A percentile compares a stretch with the other conserved stretches of the same genome.
phyloP scores from a whole-genome alignment of 495 filamentous ascomycete genomes.

The Poronia punctata region DNA sequence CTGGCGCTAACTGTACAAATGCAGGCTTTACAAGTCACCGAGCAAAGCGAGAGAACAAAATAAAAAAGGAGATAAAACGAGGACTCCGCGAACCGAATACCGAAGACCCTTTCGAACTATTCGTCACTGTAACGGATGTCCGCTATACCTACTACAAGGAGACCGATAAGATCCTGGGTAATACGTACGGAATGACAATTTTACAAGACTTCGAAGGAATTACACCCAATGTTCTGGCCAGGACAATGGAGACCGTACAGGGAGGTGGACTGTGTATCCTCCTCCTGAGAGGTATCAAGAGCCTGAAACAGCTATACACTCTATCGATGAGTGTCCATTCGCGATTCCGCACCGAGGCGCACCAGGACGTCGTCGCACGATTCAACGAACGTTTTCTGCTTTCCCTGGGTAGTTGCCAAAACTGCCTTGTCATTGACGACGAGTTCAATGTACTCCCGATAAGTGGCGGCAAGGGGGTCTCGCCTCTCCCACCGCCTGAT shows the following conservation, averaged over 20 bases:
- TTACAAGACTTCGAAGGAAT: conserved; percentile 97
- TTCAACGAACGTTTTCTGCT: conserved; percentile 99
- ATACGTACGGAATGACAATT: conserved; percentile 94
- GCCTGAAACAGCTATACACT: conserved; percentile 94
- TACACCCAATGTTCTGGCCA: conserved; percentile 89
- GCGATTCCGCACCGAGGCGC: conserved; percentile 92
- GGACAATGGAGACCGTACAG: conserved; percentile 96
- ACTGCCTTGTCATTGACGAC: conserved; percentile 93
- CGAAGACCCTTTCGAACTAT: conserved; percentile 96
- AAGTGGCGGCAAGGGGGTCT: conserved; percentile 90
- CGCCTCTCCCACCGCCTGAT: conserved; percentile 66
- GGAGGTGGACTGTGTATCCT: conserved; percentile 89
- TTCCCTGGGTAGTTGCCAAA: conserved; percentile 87
- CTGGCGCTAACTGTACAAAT: no score
- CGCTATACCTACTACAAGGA: conserved; percentile 99
- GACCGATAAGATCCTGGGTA: conserved; percentile 98
- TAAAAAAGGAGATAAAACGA: conserved; percentile 95
- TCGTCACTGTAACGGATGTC: conserved; percentile 92
- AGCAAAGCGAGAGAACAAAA: conserved; percentile 95
- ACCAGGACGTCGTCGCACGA: conserved; percentile 87
- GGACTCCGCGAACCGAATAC: conserved; percentile 91
- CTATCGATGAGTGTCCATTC: conserved; percentile 98
- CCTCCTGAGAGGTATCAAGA: conserved; percentile 92
- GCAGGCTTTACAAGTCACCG: conserved; percentile 56
- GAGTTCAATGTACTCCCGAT: conserved; percentile 97